Evolutionary conservation across 192 early-diverging fungal species (phyloP), one percentile per base, ranked within the genome.

Genomic region (Gorgonomyces haynaldii): DNA sequence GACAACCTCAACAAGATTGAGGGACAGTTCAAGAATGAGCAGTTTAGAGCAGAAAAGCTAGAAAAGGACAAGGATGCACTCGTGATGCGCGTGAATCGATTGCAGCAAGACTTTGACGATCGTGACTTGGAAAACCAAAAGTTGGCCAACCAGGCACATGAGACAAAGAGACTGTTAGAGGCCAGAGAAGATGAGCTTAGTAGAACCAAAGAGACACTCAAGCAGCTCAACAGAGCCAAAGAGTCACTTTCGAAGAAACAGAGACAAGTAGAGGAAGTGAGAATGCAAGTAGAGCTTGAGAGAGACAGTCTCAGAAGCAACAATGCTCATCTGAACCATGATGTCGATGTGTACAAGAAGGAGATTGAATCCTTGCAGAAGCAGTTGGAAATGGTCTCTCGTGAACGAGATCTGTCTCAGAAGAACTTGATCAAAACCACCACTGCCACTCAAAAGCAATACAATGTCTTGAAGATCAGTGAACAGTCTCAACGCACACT

Each of bases 401-500:
- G 73, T 23, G 76, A 79, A 46, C 61, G 76, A 8, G 73, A 79
- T 44, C 66, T 77, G 51, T 65, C 72, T 0, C 67, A 69, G 41
- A 75, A 79, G 54, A 75, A 76, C 37, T 72, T 71, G 15, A 60
- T 76, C 20, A 66, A 68, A 29, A 63, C 76, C 12, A 73, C 70
- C 2, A 59, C 60, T 1, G 62, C 70, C 5, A 68, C 70, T 9
- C 64, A 66, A 47, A 75, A 71, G 40, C 72, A 79, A 50, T 34
- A 64, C 34, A 76, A 69, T 42, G 32, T 62, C 9, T 42, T 71
- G 23, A 79, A 79, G 53, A 47, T 79, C n/a, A 51, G 65, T 1
- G 76, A 79, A 16, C 72, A 79, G 49, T 69, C 64, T 1, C 71
- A 79, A 42, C 46, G 72, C 17, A 79, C 71, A 42, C 53, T 79